Evolutionary conservation across 257 asterid genomes (phyloP), one percentile per base, ranked within the genome.

Genomic region (Coffea eugenioides): DNA sequence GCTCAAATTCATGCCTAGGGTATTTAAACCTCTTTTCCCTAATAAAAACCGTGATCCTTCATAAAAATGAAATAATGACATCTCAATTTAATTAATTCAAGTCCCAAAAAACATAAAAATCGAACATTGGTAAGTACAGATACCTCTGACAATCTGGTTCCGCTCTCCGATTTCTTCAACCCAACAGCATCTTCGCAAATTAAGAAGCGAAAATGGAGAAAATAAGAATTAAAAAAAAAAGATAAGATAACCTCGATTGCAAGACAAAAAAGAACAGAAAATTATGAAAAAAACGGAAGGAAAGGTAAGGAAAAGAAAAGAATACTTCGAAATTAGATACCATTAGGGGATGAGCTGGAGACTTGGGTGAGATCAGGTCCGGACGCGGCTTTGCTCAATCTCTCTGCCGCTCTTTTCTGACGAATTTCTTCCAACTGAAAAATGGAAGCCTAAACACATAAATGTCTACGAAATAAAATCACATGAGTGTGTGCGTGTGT

Each of bases 361-460:
- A 43, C 78, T 75, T 85, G 87, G 79, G 88, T 59, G 77, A 96
- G 96, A 96, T 94, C 99, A 71, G 90, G 88, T 85, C 93, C 97
- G 15, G 98, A 92, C 20, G 96, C 71, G 8, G 87, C 83, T 86
- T 96, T 92, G 90, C 90, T 89, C 88, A 92, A 83, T 82, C 94
- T 84, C 85, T 94, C 97, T 48, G 97, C 97, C 4, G 98, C 97
- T 80, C 99, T 92, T 88, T 91, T 95, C 85, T 87, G 97, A 18
- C 99, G 97, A 94, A 95, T 95, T 71, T 94, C 99, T 81, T 91
- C 98, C 91, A 95, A 69, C 99, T 95, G 92, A 75, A 61, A 56
- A 12, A 12, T 3, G 57, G 1, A 52, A 52, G 15, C 15, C 18
- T 52, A 13, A 52, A 52, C 18, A 13, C 43, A 39, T 39, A 39